Evolutionary conservation across 2,329 filamentous ascomycete genomes (phyloP), one percentile per base, ranked within the genome.

Genomic region (Dactylellina cionopaga): DNA sequence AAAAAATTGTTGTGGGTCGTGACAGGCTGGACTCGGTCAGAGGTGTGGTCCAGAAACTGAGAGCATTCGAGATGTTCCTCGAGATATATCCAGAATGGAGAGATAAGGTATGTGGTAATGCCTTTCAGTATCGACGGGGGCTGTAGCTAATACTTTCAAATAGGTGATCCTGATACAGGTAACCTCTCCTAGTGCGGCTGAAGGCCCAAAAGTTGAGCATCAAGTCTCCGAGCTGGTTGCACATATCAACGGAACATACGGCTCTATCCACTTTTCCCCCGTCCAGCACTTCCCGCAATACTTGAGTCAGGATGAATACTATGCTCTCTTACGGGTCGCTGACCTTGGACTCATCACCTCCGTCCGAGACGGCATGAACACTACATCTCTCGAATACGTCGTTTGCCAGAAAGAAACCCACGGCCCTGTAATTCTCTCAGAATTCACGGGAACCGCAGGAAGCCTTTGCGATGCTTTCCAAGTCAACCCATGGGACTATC

Each of bases 351-450:
- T 98, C 54, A 97, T 98, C 80, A 97, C 95, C 5, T 96, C 92
- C 76, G 93, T 98, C 19, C 88, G 94, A 71, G 95, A 98, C 80
- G 94, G 94, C 68, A 97, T 98, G 93, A 98, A 97, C 83, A 97
- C 94, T 0, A 96, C 93, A 17, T 96, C 92, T 79, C 84, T 98
- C 76, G 95, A 98, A 81, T 98, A 97, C 79, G 89, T 98, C 65
- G 86, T 96, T 66, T 96, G 92, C 80, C 94, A 98, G 81, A 90
- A 92, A 78, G 90, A 95, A 74, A 89, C 89, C 64, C 88, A 93
- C 76, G 91, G 93, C 0, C 94, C 93, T 1, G 83, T 98, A 47
- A 97, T 98, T 75, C 86, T 98, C 22, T 98, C 95, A 11, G 94
- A 98, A 80, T 98, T 98, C 80, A 97, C 93, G 74, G 94, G 94